Evolutionary conservation across 345 rosid genomes (phyloP).

Genomic region (Aquilaria sinensis): DNA sequence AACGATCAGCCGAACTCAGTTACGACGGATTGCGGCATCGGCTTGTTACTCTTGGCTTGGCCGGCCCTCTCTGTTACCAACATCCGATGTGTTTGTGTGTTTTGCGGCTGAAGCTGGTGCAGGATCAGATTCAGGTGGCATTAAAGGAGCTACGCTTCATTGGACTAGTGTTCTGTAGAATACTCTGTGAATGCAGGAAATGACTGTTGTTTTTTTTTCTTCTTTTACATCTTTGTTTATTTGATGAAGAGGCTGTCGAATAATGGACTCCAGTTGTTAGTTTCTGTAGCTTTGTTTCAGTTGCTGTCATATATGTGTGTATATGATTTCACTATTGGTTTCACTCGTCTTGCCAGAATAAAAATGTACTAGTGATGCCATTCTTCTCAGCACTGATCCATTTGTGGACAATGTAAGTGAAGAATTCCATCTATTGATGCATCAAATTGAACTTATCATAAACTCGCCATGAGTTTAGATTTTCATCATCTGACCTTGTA

Average conservation of each 20-base stretch:
- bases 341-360: constrained; percentile 25
- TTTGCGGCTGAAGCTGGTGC: constrained; percentile 72
- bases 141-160: constrained; percentile 65
- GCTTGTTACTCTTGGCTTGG: too few relatives aligned
- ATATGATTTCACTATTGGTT: constrained; percentile 28
- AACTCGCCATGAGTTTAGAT: too few relatives aligned
- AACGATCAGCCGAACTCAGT: too few relatives aligned
- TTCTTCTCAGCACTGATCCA: too few relatives aligned
- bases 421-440: too few relatives aligned
- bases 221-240: constrained; percentile 7
- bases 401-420: too few relatives aligned
- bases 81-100: too few relatives aligned
- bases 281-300: neutral
- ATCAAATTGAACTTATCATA: too few relatives aligned
- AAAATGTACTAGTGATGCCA: constrained; percentile 7
- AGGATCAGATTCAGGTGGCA: constrained; percentile 76
- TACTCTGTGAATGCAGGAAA: constrained; percentile 23
- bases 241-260: constrained; percentile 29
- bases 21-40: too few relatives aligned
- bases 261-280: constrained; percentile 34
- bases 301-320: constrained; percentile 14
- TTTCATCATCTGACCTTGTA: too few relatives aligned
- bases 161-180: constrained; percentile 17
- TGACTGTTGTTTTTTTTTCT: constrained; percentile 14
- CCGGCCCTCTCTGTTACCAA: too few relatives aligned